A percentile compares a stretch with the other conserved stretches of the same genome.
These are phyloP conservation scores for Phytophthora sp. DNA, from an alignment of 352 stramenopile species.

Conservation along the genomic window DNA sequence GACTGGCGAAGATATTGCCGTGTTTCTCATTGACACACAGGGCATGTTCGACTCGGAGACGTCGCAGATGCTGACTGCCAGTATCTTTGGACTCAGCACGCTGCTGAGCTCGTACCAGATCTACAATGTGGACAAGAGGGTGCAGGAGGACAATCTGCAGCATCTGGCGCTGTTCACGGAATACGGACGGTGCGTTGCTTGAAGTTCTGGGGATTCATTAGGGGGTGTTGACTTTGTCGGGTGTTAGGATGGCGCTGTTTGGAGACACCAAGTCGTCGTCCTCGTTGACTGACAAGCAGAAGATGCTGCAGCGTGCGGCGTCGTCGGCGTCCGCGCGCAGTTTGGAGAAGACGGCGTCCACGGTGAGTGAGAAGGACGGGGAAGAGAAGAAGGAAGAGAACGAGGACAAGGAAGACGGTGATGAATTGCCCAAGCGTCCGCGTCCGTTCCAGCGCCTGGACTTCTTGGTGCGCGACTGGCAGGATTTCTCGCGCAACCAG, in stretches of 20 bases:
- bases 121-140: conserved; percentile 99
- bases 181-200: conserved; percentile 93
- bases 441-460: conserved; percentile 98
- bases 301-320: conserved; percentile 23
- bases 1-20: conserved; percentile 89
- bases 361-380: conserved; percentile 31
- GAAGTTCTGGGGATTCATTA: conserved; percentile 7
- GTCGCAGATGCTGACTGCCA: conserved; percentile 97
- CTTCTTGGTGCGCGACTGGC: conserved; percentile 99
- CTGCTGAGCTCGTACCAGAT: conserved; percentile 97
- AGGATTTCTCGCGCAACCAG: conserved; percentile 95
- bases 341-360: conserved; percentile 54
- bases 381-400: conserved; percentile 37
- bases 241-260: conserved; percentile 74
- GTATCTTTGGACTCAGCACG: conserved; percentile 98
- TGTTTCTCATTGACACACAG: conserved; percentile 99
- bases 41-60: conserved; percentile 99
- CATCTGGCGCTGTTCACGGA: conserved; percentile 99
- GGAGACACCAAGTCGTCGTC: conserved; percentile 37
- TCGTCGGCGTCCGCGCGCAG: conserved; percentile 21
- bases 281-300: conserved; percentile 30
- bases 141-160: conserved; percentile 99
- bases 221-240: neutral
- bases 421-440: conserved; percentile 27
- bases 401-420: conserved; percentile 33